Percentiles rank a stretch among this genome's conserved stretches.
These are phyloP conservation scores for Penicillium sp. DNA, from an alignment of 2,329 filamentous ascomycete species.

Conservation along the genomic window DNA sequence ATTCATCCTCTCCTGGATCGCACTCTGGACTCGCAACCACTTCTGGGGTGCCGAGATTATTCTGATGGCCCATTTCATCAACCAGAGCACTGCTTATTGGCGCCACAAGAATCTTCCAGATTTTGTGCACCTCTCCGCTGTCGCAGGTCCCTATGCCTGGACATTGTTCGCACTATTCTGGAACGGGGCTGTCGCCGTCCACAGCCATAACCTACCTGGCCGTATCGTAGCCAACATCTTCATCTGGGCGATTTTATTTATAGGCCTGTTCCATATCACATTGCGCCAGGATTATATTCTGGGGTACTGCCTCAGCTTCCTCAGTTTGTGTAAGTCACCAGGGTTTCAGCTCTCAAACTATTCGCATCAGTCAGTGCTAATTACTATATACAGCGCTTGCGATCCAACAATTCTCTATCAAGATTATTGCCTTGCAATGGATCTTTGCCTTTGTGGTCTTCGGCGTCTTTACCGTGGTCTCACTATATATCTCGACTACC, in stretches of 20 bases:
- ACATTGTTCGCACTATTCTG: constrained; percentile 84
- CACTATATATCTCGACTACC: constrained; percentile 48
- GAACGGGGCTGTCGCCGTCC: constrained; percentile 81
- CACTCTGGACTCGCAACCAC: constrained; percentile 75
- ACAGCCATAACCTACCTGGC: constrained; percentile 65
- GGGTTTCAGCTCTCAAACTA: neutral
- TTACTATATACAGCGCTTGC: constrained; percentile 57
- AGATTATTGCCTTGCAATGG: constrained; percentile 81
- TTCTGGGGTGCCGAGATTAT: constrained; percentile 76
- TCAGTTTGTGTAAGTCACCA: constrained; percentile 62
- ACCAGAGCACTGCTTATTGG: constrained; percentile 77
- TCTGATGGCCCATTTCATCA: constrained; percentile 77
- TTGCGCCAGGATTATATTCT: constrained; percentile 74
- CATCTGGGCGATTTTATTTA: constrained; percentile 78
- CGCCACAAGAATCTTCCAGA: constrained; percentile 69
- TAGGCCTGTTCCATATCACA: constrained; percentile 74
- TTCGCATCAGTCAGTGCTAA: neutral
- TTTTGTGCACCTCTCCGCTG: constrained; percentile 73
- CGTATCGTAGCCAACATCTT: constrained; percentile 82
- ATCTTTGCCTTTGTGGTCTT: constrained; percentile 89
- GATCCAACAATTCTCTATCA: constrained; percentile 71
- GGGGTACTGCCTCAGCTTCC: constrained; percentile 73
- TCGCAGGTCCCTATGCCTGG: constrained; percentile 79
- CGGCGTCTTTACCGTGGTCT: constrained; percentile 68
- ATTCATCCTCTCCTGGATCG: constrained; percentile 75